A percentile compares a stretch with the other conserved stretches of the same genome.
Evolutionary conservation across 2,329 filamentous ascomycete species (phyloP).

Genomic region (Graphilbum ipis-grandicollis): DNA sequence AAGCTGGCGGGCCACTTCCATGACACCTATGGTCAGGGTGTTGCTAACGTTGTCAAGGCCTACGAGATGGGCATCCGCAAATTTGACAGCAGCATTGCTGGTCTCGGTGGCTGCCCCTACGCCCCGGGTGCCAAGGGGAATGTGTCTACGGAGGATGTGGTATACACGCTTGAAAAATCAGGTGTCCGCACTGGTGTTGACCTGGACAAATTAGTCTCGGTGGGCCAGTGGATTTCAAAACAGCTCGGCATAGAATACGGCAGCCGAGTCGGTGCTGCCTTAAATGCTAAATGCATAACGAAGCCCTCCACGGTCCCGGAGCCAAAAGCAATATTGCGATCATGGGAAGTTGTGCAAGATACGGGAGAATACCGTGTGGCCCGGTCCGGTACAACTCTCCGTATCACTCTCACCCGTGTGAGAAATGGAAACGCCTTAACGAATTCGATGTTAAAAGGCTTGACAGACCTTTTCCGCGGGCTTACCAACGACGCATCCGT

Average conservation of each 20-base stretch:
- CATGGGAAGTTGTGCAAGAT: background rate
- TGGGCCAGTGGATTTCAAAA: background rate
- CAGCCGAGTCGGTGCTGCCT: background rate
- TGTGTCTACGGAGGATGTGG: slow-evolving; percentile 1
- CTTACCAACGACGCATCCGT: background rate
- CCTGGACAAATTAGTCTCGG: background rate
- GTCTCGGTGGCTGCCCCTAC: slow-evolving; percentile 1
- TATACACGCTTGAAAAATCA: background rate
- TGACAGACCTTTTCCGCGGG: background rate
- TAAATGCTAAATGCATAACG: background rate
- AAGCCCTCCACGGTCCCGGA: too few relatives aligned
- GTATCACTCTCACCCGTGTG: background rate
- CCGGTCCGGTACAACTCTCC: background rate
- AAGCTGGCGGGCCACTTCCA: slow-evolving; percentile 1
- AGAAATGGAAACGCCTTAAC: slow-evolving; percentile 1
- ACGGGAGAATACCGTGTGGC: background rate
- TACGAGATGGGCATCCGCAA: background rate
- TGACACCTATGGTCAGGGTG: slow-evolving; percentile 1
- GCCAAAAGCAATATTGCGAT: too few relatives aligned
- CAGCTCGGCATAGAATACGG: background rate
- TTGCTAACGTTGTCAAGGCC: background rate
- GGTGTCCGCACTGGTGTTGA: background rate
- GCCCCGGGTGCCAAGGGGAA: slow-evolving; percentile 1
- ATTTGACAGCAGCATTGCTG: slow-evolving; percentile 2
- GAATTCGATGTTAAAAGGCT: background rate